phyloP scores from a whole-genome alignment of 2,329 filamentous ascomycete genomes.

The Beauveria sp. region DNA sequence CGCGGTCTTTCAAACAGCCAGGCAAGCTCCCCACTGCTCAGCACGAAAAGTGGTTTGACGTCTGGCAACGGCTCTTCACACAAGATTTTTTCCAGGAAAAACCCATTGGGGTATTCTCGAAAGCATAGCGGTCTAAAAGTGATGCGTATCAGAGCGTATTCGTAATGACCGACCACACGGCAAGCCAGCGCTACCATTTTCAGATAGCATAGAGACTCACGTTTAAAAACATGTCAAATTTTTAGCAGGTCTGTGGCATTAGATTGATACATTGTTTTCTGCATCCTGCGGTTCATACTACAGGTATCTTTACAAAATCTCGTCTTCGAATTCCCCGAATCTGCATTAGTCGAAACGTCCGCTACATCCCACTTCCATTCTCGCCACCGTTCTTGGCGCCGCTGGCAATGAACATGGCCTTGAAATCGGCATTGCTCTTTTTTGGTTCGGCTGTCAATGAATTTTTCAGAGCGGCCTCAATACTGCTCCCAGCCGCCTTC shows the following conservation, averaged over 20 bases:
- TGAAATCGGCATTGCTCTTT: slow-evolving; percentile 53
- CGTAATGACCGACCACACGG: background rate
- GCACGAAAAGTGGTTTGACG: slow-evolving; percentile 65
- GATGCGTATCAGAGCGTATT: background rate
- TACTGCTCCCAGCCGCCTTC: slow-evolving; percentile 13
- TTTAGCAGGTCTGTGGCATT: background rate
- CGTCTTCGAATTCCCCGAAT: background rate
- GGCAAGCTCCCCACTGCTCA: slow-evolving; percentile 56
- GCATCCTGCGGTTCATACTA: background rate
- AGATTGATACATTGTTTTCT: background rate
- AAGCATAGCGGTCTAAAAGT: slow-evolving; percentile 19
- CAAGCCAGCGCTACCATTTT: background rate
- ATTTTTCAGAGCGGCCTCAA: slow-evolving; percentile 22
- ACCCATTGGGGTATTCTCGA: slow-evolving; percentile 19
- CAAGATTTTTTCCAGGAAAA: slow-evolving; percentile 37
- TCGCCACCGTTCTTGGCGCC: slow-evolving; percentile 12
- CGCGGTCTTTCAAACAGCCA: slow-evolving; percentile 60
- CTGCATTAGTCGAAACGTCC: background rate
- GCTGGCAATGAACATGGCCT: slow-evolving; percentile 38
- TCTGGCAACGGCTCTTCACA: slow-evolving; percentile 65
- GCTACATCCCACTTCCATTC: background rate
- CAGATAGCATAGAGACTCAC: background rate
- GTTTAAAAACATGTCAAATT: background rate
- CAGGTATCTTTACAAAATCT: background rate
- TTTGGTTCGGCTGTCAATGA: slow-evolving; percentile 29